Evolutionary conservation across 306 rosid genomes (phyloP).

Genomic region (Prunus campanulata): DNA sequence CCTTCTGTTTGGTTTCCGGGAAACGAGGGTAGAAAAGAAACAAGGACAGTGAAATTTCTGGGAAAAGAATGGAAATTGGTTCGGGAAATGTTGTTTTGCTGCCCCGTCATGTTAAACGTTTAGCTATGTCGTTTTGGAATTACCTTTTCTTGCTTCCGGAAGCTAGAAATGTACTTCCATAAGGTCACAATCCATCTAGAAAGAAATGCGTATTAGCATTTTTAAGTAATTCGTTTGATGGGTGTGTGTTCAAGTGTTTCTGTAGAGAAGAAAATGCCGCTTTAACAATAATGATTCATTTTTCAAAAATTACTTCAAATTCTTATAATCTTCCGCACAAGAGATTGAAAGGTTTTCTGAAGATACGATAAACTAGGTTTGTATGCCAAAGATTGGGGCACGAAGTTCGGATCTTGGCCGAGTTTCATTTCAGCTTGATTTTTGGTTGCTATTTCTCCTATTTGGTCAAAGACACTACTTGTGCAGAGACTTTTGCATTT

Average conservation of each 20-base stretch:
- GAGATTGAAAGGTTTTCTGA: too few relatives aligned
- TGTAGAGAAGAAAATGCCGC: neutral
- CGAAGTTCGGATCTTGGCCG: neutral
- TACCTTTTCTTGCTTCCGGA: neutral
- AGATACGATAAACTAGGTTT: too few relatives aligned
- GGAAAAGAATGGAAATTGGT: neutral
- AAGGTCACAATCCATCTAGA: neutral
- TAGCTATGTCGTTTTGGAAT: neutral
- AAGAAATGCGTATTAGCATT: neutral
- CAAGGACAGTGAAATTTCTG: neutral
- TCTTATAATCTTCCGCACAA: too few relatives aligned
- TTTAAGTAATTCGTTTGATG: neutral
- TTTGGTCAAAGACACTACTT: neutral
- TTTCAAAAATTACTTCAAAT: neutral
- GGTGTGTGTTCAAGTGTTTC: neutral
- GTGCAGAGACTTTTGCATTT: neutral
- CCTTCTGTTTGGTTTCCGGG: constrained; percentile 3
- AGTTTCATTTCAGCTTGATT: neutral
- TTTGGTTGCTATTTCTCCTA: too few relatives aligned
- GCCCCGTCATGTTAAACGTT: neutral
- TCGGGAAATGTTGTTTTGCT: neutral
- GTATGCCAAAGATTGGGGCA: neutral
- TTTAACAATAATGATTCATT: too few relatives aligned
- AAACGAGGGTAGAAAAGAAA: neutral
- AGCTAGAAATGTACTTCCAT: neutral